Percentiles rank a stretch among this genome's conserved stretches.
These are phyloP conservation scores for Phyllostachys edulis DNA, from an alignment of 176 grass and related monocot species.

Conservation along the genomic window DNA sequence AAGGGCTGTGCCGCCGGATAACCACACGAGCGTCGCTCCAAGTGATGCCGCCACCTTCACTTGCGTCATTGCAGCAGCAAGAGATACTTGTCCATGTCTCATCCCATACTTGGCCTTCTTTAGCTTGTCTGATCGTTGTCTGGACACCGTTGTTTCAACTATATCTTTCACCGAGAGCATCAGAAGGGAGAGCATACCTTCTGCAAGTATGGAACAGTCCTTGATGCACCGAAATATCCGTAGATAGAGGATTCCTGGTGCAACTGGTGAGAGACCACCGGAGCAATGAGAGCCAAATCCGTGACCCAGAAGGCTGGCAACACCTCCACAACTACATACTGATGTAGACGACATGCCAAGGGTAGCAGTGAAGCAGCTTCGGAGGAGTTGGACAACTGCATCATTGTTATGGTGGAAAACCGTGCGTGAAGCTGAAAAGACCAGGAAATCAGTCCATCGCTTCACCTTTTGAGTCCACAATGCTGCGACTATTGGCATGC, in stretches of 20 bases:
- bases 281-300: conserved; percentile 90
- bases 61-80: conserved; percentile 62
- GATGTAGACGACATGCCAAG: conserved; percentile 65
- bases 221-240: conserved; percentile 89
- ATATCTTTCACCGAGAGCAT: conserved; percentile 91
- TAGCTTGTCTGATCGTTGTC: conserved; percentile 47
- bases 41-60: conserved; percentile 79
- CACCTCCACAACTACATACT: conserved; percentile 59
- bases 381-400: conserved; percentile 77
- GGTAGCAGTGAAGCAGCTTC: conserved; percentile 74
- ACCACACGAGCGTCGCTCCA: conserved; percentile 78
- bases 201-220: conserved; percentile 78
- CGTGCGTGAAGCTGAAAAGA: conserved; percentile 92
- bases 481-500: conserved; percentile 93
- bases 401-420: conserved; percentile 96
- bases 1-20: conserved; percentile 74
- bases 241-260: conserved; percentile 92
- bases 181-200: conserved; percentile 68
- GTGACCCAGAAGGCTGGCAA: conserved; percentile 86
- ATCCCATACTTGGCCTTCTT: conserved; percentile 69
- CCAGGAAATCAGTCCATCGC: conserved; percentile 84
- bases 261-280: conserved; percentile 85
- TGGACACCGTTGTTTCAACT: conserved; percentile 49
- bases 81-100: conserved; percentile 66
- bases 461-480: conserved; percentile 97